These are phyloP conservation scores for Eucalyptus fibrosa DNA, from an alignment of 345 rosid genomes.

Conservation along the genomic window DNA sequence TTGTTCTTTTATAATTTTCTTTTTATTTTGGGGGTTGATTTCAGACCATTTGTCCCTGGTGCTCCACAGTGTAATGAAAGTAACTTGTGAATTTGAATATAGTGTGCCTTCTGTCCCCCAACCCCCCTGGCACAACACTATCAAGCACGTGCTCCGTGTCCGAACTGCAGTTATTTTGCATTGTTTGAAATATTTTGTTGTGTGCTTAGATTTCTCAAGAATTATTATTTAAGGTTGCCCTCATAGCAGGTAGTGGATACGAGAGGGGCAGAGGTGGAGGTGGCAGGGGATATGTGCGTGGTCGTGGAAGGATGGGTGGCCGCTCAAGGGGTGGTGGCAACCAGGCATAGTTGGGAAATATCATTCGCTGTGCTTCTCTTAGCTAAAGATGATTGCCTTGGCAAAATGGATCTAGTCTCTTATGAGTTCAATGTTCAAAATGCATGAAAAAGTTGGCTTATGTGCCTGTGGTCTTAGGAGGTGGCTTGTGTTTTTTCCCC, in stretches of 20 bases:
- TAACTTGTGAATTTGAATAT: neutral
- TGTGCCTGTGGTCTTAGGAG: conserved; percentile 3
- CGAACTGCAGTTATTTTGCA: neutral
- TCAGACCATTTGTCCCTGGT: neutral
- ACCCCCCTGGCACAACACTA: neutral
- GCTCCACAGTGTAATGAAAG: neutral
- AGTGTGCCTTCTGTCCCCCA: neutral
- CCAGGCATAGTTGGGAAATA: conserved; percentile 6
- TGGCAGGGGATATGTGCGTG: conserved; percentile 24
- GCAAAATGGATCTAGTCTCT: neutral
- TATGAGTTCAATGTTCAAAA: neutral
- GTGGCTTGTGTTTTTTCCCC: conserved; percentile 9
- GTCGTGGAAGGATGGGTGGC: conserved; percentile 48
- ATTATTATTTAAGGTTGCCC: neutral
- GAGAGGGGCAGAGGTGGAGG: conserved; percentile 20
- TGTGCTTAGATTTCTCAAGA: neutral
- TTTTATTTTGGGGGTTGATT: neutral
- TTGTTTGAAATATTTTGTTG: neutral
- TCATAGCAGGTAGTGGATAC: neutral
- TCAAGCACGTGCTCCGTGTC: neutral
- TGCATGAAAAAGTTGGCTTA: conserved; percentile 15
- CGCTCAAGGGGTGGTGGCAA: conserved; percentile 48
- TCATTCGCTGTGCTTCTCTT: neutral
- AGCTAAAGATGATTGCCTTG: neutral
- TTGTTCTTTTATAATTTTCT: neutral